Evolutionary conservation across 1,139 yeast species (phyloP).

Genomic region (Blastobotrys malaysiensis): DNA sequence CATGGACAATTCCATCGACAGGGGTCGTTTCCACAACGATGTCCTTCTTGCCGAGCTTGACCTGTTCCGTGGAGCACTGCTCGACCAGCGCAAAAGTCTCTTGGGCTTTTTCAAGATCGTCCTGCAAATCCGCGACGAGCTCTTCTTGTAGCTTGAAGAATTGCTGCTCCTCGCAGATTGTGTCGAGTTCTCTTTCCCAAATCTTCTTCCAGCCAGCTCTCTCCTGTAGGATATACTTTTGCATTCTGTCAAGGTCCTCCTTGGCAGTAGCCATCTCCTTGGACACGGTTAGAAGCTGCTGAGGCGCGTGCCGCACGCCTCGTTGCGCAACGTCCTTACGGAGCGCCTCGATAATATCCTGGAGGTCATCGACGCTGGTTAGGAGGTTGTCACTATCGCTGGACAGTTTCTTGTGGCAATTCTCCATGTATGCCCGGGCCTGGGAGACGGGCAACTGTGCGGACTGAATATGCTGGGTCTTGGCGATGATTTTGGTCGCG

Average conservation of each 20-base stretch:
- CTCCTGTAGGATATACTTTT: constrained; percentile 59
- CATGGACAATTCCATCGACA: constrained; percentile 36
- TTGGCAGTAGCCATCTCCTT: constrained; percentile 62
- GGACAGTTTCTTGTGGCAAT: constrained; percentile 67
- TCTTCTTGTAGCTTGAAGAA: constrained; percentile 87
- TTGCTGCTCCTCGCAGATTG: constrained; percentile 90
- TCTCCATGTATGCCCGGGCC: constrained; percentile 67
- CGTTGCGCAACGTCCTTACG: constrained; percentile 90
- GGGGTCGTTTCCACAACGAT: constrained; percentile 27
- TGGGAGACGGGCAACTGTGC: constrained; percentile 39
- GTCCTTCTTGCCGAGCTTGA: constrained; percentile 32
- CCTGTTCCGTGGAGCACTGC: constrained; percentile 76
- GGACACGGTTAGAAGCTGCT: constrained; percentile 61
- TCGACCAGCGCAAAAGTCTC: constrained; percentile 80
- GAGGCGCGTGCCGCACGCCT: constrained; percentile 76
- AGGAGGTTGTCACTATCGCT: constrained; percentile 70
- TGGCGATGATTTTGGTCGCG: constrained; percentile 42
- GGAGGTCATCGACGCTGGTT: constrained; percentile 83
- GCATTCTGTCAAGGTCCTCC: constrained; percentile 47
- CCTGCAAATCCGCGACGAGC: constrained; percentile 68
- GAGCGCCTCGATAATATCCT: constrained; percentile 84
- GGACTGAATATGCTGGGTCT: constrained; percentile 46
- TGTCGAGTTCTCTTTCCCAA: constrained; percentile 89
- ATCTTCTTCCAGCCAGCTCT: constrained; percentile 83
- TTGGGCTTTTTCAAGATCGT: constrained; percentile 71